These are phyloP conservation scores for Prinsepia uniflora DNA, from an alignment of 306 rosid genomes.

Conservation along the genomic window DNA sequence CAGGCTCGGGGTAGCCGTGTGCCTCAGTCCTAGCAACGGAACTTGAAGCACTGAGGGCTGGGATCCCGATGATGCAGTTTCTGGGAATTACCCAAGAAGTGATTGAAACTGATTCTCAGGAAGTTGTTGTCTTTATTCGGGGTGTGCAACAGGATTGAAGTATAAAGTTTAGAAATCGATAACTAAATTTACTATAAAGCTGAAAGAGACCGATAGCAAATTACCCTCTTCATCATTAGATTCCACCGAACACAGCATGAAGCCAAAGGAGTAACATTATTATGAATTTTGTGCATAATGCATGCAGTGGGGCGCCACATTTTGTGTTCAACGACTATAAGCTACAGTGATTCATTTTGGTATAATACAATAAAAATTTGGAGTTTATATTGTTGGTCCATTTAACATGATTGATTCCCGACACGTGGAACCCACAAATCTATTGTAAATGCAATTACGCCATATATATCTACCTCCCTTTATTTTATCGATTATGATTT, in stretches of 20 bases:
- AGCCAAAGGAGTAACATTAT: background rate
- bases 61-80: too few relatives aligned
- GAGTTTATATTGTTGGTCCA: conserved; percentile 22
- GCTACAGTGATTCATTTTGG: conserved; percentile 1
- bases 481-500: background rate
- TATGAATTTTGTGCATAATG: background rate
- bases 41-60: too few relatives aligned
- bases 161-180: too few relatives aligned
- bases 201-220: too few relatives aligned
- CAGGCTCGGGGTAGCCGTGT: too few relatives aligned
- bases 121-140: too few relatives aligned
- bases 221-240: background rate
- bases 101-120: too few relatives aligned
- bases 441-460: background rate
- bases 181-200: too few relatives aligned
- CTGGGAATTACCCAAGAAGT: too few relatives aligned
- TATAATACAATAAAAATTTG: conserved; percentile 2
- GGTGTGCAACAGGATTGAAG: too few relatives aligned
- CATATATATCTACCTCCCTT: background rate
- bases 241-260: conserved; percentile 22
- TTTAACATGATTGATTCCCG: conserved; percentile 35
- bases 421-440: conserved; percentile 22
- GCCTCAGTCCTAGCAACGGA: too few relatives aligned
- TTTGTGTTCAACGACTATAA: conserved; percentile 8
- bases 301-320: conserved; percentile 7